Base-by-base conservation (phyloP, 2,329 filamentous ascomycete genomes). In the Fusarium napiforme region DNA sequence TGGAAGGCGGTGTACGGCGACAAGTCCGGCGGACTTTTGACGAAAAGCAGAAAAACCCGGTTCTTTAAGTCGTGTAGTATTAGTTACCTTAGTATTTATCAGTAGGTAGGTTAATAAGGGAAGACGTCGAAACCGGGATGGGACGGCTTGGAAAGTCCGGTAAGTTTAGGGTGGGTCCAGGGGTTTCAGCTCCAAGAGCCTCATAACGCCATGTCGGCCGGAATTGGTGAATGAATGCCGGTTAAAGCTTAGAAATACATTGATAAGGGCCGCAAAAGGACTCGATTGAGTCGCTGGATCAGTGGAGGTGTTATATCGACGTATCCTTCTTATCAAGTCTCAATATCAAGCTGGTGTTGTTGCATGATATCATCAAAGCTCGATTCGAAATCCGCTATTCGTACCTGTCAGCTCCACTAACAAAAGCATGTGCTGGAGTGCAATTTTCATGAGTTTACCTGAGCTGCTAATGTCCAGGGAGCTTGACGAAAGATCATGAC, bases 21-120 rank as follows among this genome's bases (percentile, higher is more conserved):
- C 45, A 78, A 78, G 67, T 76, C 77, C 77, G 75, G 67, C 75
- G 74, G 77, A 78, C 65, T 78, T 75, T 78, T 65, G 34, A 30
- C 50, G 14, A 40, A 40, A 42, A 47, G 40, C 34, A 55, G 26
- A 28, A 67, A 36, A 69, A 45, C 50, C 45, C 26, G 37, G 40
- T 42, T 55, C 37, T 40, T 60, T 42, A 47, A 47, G 36, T 42
- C 8, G 32, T n/a, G 19, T 52, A 19, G 37, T 53, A 43, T 69
- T 65, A 49, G 21, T 56, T 56, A 36, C 9, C 34, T 36, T 37
- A 60, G 28, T 67, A 36, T 36, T 47, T 58, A 58, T 36, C 23
- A 49, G 32, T 28, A 14, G 21, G 23, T 46, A 14, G 21, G 23
- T 46, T 26, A 46, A 28, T 34, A 28, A 46, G 53, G 39, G 60